Evolutionary conservation across 164 flowering plant species (phyloP), one percentile per base, ranked within the genome.

Genomic region (Saururus chinensis): DNA sequence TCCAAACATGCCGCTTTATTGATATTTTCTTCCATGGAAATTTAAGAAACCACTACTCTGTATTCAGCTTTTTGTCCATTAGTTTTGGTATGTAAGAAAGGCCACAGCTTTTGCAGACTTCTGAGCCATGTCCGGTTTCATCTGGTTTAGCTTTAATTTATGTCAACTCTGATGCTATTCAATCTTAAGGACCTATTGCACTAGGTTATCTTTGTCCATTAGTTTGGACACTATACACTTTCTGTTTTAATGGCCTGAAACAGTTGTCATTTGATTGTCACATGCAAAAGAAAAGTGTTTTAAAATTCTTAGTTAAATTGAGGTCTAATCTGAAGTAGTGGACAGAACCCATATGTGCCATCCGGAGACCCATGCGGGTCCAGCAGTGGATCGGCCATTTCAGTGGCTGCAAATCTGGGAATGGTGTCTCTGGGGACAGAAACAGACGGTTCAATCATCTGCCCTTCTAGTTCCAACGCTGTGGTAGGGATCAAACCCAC

Each of bases 401-500:
- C 74, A 0, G 82, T 66, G 12, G 76, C 82, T 11, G 67, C 82
- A 30, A 79, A 79, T 42, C 60, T 79, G 73, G 80, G 59, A 16
- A 53, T 74, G 7, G 78, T 76, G 26, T 53, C 82, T 0, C 26
- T 79, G 1, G 79, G 79, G 25, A 71, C 78, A 1, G 82, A 76
- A 40, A 79, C 80, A 0, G 70, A 72, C 30, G 71, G 78, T 19
- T 79, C 82, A 40, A 79, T 79, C 22, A 30, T 79, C 21, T 70
- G 75, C 42, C 76, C 82, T 0, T 23, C 76, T 0, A 59, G 26
- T 54, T 11, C 35, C 4, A 76, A 74, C 19, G 70, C 72, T 0
- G 80, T 74, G 9, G 82, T 79, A 1, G 82, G 82, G 19, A 54
- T 79, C 42, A 79, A 74, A 48, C 82, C 82, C 11, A 79, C 82